Conservation (phyloP, 169 alveolate genomes). For the Plasmodium malariae region DNA sequence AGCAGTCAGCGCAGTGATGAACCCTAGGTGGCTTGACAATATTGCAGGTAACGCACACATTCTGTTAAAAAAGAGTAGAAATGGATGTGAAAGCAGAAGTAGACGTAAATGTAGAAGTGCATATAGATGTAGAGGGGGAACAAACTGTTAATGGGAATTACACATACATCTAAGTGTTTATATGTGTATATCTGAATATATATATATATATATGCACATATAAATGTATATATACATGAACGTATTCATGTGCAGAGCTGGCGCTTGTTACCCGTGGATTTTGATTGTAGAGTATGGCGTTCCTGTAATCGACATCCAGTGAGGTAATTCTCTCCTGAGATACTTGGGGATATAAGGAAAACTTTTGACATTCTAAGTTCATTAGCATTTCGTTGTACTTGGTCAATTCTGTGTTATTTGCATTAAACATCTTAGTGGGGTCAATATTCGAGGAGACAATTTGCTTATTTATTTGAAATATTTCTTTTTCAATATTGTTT, state of each 20-base stretch:
- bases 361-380: conserved; percentile 15
- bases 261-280: conserved; percentile 40
- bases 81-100: conserved; percentile 43
- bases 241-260: conserved; percentile 7
- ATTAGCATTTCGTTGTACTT: conserved; percentile 25
- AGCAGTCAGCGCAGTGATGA: conserved; percentile 91
- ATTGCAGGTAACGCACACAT: conserved; percentile 91
- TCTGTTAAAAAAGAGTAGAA: conserved; percentile 47
- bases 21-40: conserved; percentile 85
- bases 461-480: conserved; percentile 41
- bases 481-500: conserved; percentile 43
- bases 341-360: conserved; percentile 42
- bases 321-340: conserved; percentile 58
- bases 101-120: not conserved
- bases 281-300: conserved; percentile 42
- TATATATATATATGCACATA: too few species aligned
- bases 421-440: not conserved
- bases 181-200: too few species aligned
- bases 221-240: too few species aligned
- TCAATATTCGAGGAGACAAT: not conserved
- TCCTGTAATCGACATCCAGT: conserved; percentile 44
- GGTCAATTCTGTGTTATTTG: not conserved
- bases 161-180: too few species aligned
- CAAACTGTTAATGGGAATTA: too few species aligned
- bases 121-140: not conserved